Evolutionary conservation across 345 rosid species (phyloP).

Genomic region (Mangifera indica): DNA sequence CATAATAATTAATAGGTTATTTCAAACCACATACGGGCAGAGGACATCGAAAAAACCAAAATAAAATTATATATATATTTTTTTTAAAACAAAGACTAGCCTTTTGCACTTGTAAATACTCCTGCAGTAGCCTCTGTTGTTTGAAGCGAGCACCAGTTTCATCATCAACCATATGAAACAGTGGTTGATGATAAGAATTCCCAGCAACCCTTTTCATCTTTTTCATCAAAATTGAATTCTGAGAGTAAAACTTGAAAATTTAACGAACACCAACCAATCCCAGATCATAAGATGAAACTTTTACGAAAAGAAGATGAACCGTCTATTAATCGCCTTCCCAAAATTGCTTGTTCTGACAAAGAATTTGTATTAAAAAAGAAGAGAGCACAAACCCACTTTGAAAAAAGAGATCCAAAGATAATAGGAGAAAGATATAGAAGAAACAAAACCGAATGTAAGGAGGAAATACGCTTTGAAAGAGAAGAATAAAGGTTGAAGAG

Average conservation of each 20-base stretch:
- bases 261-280: not conserved
- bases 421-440: not conserved
- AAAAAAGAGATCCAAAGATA: not conserved
- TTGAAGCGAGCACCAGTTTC: conserved; percentile 25
- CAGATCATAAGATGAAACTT: conserved; percentile 6
- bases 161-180: conserved; percentile 10
- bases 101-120: conserved; percentile 41
- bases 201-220: conserved; percentile 31
- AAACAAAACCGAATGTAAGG: conserved; percentile 8
- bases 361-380: not conserved
- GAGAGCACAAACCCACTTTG: conserved; percentile 6
- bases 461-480: conserved; percentile 7
- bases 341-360: conserved; percentile 11
- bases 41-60: not conserved
- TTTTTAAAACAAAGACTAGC: conserved; percentile 18
- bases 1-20: not conserved
- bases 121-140: conserved; percentile 33
- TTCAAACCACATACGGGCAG: not conserved
- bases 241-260: conserved; percentile 10
- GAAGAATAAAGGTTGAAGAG: not conserved
- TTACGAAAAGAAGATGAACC: not conserved
- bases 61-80: not conserved
- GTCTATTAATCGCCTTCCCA: not conserved
- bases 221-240: conserved; percentile 16
- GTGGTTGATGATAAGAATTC: conserved; percentile 14